Evolutionary conservation across 2,329 filamentous ascomycete species (phyloP), one percentile per base, ranked within the genome.

Genomic region (Didymella pomorum): DNA sequence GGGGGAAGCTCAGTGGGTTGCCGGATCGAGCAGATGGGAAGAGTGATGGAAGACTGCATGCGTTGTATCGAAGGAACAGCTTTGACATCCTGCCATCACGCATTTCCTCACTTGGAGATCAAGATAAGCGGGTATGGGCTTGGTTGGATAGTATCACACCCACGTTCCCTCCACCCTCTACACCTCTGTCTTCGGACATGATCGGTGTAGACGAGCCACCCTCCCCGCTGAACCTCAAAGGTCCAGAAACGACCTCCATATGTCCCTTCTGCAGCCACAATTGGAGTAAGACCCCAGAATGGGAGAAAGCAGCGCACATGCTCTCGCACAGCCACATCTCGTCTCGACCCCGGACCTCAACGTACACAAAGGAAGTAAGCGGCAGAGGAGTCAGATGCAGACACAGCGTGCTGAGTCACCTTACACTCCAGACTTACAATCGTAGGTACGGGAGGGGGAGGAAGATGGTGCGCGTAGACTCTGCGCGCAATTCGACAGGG

Each of bases 271-370:
- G 52, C 18, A 55, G 43, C 12, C 4, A 9, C 3, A 1, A 5
- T 23, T 55, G 52, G 52, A 1, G 2, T 2, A 2, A 16, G 1
- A 9, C 20, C 20, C 20, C 11, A 3, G 37, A 49, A 1, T 25
- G 12, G 5, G 52, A 56, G 18, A 50, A 26, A 20, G 39, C 46
- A 6, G 18, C 21, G 6, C 53, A 56, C 18, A 55, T 55, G 52
- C 39, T 55, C 1, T 37, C 53, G 0, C 39, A 56, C 25, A 45
- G 29, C 3, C 28, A 49, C 23, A 44, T 26, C 9, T 21, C 16
- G 0, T 1, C 11, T 3, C 16, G 16, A 14, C 12, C 11, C 6
- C 10, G 10, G 8, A 29, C 37, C 10, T 20, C n/a, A 14, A 20
- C 25, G 1, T 51, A 3, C 4, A 4, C 1, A 1, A 16, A 31